Evolutionary conservation across 2,329 filamentous ascomycete genomes (phyloP).

Genomic region (Xylariales sp.): DNA sequence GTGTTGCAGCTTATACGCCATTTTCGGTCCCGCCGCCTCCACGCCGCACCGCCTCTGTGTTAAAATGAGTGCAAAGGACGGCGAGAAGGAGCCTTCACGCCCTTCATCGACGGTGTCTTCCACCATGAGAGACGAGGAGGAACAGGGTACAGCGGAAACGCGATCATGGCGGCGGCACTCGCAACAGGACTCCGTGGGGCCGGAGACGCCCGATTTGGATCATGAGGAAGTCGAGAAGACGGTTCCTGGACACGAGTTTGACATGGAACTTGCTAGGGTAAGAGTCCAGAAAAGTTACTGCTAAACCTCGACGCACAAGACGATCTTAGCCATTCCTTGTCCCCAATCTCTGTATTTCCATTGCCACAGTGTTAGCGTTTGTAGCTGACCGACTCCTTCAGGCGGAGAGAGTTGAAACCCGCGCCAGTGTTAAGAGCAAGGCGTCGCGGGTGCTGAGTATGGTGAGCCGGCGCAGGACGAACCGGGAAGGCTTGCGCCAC

Average conservation of each 20-base stretch:
- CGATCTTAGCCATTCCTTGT: background rate
- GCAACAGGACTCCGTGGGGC: background rate
- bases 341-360: background rate
- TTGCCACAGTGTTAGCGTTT: background rate
- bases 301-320: background rate
- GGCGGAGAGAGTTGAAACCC: constrained; percentile 4
- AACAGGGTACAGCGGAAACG: too few relatives aligned
- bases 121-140: background rate
- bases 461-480: constrained; percentile 4
- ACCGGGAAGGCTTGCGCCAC: constrained; percentile 5
- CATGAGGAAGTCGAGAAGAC: constrained; percentile 6
- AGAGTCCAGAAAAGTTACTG: background rate
- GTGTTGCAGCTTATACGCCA: too few relatives aligned
- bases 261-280: constrained; percentile 5
- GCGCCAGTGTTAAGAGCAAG: constrained; percentile 2
- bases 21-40: too few relatives aligned
- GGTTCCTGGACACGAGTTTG: constrained; percentile 6
- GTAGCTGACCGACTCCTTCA: background rate
- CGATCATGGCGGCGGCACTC: constrained; percentile 1
- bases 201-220: background rate
- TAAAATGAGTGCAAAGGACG: constrained; percentile 4
- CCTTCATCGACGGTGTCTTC: constrained; percentile 1
- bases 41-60: too few relatives aligned
- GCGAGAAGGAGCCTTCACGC: background rate
- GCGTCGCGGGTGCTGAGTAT: constrained; percentile 7